These are phyloP conservation scores for Myxozyma neglecta DNA, from an alignment of 805 yeast genomes.

Conservation along the genomic window DNA sequence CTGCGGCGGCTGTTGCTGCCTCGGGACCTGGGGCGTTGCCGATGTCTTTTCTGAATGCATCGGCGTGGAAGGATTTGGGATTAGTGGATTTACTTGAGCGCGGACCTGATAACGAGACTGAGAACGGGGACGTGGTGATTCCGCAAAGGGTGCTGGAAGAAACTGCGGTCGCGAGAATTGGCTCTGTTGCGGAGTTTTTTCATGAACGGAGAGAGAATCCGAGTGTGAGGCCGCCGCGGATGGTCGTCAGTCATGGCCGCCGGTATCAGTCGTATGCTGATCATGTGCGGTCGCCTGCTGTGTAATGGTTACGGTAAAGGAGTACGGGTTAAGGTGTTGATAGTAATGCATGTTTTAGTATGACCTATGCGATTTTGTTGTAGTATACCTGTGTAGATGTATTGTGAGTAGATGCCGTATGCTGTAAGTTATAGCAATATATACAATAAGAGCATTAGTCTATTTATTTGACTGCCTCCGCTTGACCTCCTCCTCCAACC, in stretches of 20 bases:
- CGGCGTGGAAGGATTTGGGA: conserved; percentile 34
- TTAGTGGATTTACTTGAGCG: conserved; percentile 14
- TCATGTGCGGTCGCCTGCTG: too few relatives aligned
- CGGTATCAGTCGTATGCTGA: neutral
- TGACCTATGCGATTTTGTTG: too few relatives aligned
- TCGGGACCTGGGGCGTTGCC: conserved; percentile 27
- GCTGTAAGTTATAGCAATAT: neutral
- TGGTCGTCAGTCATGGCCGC: neutral
- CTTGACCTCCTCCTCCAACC: conserved; percentile 20
- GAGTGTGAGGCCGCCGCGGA: conserved; percentile 4
- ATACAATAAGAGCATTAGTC: neutral
- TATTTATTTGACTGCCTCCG: conserved; percentile 4
- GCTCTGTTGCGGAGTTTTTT: conserved; percentile 24
- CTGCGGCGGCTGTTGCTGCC: conserved; percentile 31
- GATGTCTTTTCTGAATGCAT: conserved; percentile 27
- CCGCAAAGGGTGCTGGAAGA: neutral
- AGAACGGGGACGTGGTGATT: neutral
- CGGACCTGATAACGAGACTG: conserved; percentile 3
- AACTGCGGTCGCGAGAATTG: conserved; percentile 9
- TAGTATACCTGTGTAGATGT: too few relatives aligned
- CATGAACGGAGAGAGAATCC: conserved; percentile 25
- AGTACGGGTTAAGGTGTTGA: too few relatives aligned
- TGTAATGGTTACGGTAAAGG: too few relatives aligned
- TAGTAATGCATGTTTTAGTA: too few relatives aligned
- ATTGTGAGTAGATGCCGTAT: too few relatives aligned